Base-by-base conservation (phyloP, 202 grass and related monocot genomes). In the Elaeis oleifera region DNA sequence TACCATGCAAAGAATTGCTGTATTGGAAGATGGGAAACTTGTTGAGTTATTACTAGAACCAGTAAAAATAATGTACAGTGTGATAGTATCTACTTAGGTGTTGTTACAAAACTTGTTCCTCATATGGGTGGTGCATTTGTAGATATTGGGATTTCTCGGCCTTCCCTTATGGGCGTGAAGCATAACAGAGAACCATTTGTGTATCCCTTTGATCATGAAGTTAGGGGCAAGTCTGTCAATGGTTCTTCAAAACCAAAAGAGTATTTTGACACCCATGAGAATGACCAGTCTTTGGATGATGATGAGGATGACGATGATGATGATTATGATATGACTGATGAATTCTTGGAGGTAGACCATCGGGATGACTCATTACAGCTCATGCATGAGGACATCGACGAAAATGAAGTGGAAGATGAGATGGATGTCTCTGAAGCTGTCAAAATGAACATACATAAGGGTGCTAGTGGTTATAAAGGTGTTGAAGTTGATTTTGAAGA, bases 71-170 rank as follows among this genome's bases (percentile, higher is more conserved):
- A 83, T 72, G 87, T 96, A 67, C 92, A 96, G 25, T 83, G 81
- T 78, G 87, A 91, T 76, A 88, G 53, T 79, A 96, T 96, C 74
- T 96, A 96, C 71, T 80, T 96, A 74, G 87, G 92, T 68, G 83
- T 86, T 59, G 75, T 96, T 65, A 85, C 81, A 61, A 83, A 91
- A 76, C 76, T 96, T 55, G 83, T 85, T 64, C 92, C 92, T 71
- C 92, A 85, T 79, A 81, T 91, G 81, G 73, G 81, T 66, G 87
- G 92, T 22, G 87, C 92, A 71, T 96, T 96, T 89, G 87, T 96
- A 54, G 92, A 91, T 78, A 96, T 96, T 76, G 91, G 91, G 59
- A 80, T 83, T 62, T 78, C 52, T 28, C 80, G 83, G 64, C 73
- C 78, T 62, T 87, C 90, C 53, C 79, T 91, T 60, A 85, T 96